phyloP scores from a whole-genome alignment of 352 stramenopile species.

The Pythium chondricola region DNA sequence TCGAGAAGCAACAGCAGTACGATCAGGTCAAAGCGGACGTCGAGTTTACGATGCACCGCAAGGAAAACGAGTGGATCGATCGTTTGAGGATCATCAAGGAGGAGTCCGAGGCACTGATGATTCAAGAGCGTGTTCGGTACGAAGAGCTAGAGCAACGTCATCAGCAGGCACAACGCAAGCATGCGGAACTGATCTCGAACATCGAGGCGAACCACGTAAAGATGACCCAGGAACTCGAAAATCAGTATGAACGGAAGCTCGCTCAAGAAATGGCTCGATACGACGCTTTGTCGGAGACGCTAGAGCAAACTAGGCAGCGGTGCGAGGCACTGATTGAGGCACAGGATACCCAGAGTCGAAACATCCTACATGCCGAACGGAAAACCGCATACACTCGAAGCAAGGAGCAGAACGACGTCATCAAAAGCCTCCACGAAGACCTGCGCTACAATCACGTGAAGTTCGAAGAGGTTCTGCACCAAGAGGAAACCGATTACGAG shows the following conservation, averaged over 20 bases:
- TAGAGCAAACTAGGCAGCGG: constrained; percentile 86
- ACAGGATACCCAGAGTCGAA: constrained; percentile 60
- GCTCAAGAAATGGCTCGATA: constrained; percentile 86
- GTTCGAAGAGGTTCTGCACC: constrained; percentile 76
- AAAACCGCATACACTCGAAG: constrained; percentile 54
- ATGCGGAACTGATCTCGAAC: constrained; percentile 70
- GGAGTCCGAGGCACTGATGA: constrained; percentile 66
- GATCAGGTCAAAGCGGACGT: constrained; percentile 79
- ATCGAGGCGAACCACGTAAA: constrained; percentile 75
- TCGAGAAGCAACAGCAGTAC: constrained; percentile 62
- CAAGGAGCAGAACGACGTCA: constrained; percentile 79
- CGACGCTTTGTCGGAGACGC: constrained; percentile 79
- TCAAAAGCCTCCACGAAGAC: constrained; percentile 81
- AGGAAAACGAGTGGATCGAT: constrained; percentile 87
- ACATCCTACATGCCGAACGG: constrained; percentile 53
- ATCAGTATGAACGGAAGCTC: constrained; percentile 90
- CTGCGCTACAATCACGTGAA: constrained; percentile 83
- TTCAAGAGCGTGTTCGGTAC: constrained; percentile 69
- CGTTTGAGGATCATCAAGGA: constrained; percentile 72
- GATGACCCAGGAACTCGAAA: constrained; percentile 87
- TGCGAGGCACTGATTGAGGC: constrained; percentile 85
- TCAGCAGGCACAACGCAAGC: constrained; percentile 60
- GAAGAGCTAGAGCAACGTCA: constrained; percentile 74
- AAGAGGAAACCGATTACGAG: constrained; percentile 80
- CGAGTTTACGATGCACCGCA: constrained; percentile 77